Conservation (phyloP, 495 filamentous ascomycete species). For the Penicillium crystallinum region DNA sequence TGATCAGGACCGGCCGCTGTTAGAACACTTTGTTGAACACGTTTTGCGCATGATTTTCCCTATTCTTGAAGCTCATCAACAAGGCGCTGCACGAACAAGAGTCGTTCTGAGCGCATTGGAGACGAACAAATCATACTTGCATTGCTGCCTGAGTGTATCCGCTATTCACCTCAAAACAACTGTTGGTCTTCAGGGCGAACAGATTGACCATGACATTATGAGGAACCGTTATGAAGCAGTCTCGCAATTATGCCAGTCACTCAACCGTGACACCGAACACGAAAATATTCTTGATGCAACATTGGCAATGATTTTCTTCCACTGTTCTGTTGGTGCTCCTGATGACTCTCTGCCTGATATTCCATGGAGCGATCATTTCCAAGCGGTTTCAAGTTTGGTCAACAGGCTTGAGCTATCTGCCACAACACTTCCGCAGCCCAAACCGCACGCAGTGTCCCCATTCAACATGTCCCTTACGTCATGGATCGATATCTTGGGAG, state of each 20-base stretch:
- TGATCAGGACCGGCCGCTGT: constrained; percentile 76
- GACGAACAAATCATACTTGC: constrained; percentile 86
- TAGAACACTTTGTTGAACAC: constrained; percentile 88
- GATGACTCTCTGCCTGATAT: constrained; percentile 90
- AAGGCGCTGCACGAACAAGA: constrained; percentile 67
- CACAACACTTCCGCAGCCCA: constrained; percentile 51
- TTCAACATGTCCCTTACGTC: constrained; percentile 94
- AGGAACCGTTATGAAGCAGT: constrained; percentile 88
- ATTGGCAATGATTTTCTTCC: constrained; percentile 96
- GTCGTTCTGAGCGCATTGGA: constrained; percentile 81
- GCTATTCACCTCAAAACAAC: constrained; percentile 92
- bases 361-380: constrained; percentile 95
- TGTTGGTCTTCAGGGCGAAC: constrained; percentile 58
- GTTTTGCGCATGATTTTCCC: constrained; percentile 89
- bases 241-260: constrained; percentile 75
- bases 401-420: constrained; percentile 75
- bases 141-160: constrained; percentile 92
- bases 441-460: constrained; percentile 59
- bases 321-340: constrained; percentile 81
- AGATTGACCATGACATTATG: constrained; percentile 89
- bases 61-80: constrained; percentile 81
- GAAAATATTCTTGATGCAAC: constrained; percentile 88
- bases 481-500: constrained; percentile 96
- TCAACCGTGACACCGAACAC: constrained; percentile 75
- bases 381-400: constrained; percentile 77